Conservation (phyloP, 306 rosid genomes). For the Boehmeria nivea region DNA sequence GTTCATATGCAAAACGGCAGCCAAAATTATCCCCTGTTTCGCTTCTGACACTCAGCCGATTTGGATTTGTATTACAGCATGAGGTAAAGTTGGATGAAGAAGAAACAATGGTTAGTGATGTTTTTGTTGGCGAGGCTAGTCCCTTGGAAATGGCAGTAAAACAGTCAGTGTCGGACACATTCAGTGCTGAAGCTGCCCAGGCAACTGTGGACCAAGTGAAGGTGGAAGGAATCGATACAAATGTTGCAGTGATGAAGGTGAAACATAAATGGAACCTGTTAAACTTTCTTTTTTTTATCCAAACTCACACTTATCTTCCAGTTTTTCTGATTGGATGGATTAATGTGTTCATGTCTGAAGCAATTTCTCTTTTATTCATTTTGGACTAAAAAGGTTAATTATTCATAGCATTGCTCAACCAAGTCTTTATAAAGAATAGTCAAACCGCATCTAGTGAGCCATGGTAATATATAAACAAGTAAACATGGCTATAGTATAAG, state of each 20-base stretch:
- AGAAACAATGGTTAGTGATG: slow-evolving; percentile 38
- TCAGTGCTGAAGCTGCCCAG: slow-evolving; percentile 86
- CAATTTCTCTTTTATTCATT: too few species aligned
- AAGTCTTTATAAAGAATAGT: too few species aligned
- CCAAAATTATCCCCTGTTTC: slow-evolving; percentile 43
- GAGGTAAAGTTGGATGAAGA: slow-evolving; percentile 37
- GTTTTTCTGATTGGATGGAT: slow-evolving; percentile 9
- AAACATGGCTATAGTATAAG: too few species aligned
- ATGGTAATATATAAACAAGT: too few species aligned
- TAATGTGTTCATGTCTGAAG: too few species aligned
- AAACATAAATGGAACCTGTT: slow-evolving; percentile 21
- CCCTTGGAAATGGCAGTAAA: slow-evolving; percentile 73
- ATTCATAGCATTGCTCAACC: slow-evolving; percentile 5
- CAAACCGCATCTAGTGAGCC: too few species aligned
- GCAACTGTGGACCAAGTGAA: slow-evolving; percentile 86
- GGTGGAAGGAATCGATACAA: slow-evolving; percentile 95
- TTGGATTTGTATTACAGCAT: slow-evolving; percentile 48
- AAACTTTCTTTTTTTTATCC: slow-evolving; percentile 3
- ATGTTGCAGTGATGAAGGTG: slow-evolving; percentile 95
- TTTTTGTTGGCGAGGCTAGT: slow-evolving; percentile 70
- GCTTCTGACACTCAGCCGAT: slow-evolving; percentile 54
- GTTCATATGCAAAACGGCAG: slow-evolving; percentile 41
- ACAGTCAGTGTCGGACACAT: slow-evolving; percentile 54
- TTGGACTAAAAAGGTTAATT: too few species aligned
- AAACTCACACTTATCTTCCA: slow-evolving; percentile 10